These are phyloP conservation scores for Penicillium sp. DNA, from an alignment of 2,329 filamentous ascomycete species.

Conservation along the genomic window DNA sequence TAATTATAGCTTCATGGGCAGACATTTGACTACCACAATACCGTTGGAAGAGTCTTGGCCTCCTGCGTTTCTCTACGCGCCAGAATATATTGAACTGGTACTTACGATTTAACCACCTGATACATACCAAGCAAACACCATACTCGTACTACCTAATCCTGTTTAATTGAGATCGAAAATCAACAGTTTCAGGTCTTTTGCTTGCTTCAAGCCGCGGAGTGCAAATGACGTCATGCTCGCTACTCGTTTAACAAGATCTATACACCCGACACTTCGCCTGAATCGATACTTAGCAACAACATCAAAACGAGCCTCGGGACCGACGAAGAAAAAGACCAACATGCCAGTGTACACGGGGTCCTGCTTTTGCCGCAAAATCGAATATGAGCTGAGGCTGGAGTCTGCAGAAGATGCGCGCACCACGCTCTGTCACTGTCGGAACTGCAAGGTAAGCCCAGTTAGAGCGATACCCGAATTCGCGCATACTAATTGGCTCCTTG, in stretches of 20 bases:
- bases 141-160: background rate
- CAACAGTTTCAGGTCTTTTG: background rate
- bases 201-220: background rate
- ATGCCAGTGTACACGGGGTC: constrained; percentile 41
- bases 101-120: too few relatives aligned
- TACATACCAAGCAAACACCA: too few relatives aligned
- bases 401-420: constrained; percentile 53
- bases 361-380: constrained; percentile 53
- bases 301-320: background rate
- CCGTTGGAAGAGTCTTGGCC: background rate
- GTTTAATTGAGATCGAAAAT: background rate
- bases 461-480: background rate
- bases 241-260: too few relatives aligned
- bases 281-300: background rate
- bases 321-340: background rate
- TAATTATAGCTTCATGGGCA: background rate
- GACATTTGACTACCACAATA: background rate
- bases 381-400: constrained; percentile 49
- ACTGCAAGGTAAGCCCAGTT: constrained; percentile 48
- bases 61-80: too few relatives aligned
- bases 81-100: too few relatives aligned
- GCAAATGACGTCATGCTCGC: background rate
- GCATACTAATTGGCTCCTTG: background rate
- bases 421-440: constrained; percentile 55
- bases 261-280: too few relatives aligned